Evolutionary conservation across 768 basidiomycete genomes (phyloP).

Genomic region (Phlebiopsis flavidoalba): DNA sequence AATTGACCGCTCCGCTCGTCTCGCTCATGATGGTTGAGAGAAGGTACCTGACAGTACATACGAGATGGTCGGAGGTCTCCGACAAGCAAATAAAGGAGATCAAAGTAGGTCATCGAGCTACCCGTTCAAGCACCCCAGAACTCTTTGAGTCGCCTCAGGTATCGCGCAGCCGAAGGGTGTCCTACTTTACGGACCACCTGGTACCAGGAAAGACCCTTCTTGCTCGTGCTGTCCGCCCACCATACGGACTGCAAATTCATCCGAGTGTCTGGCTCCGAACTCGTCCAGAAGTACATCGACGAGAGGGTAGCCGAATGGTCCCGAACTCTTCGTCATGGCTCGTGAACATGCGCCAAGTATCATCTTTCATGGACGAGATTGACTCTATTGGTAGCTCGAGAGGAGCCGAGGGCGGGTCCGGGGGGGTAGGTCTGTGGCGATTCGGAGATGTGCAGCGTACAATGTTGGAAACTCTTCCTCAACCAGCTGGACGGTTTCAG

Average conservation of each 20-base stretch:
- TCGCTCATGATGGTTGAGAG: constrained; percentile 92
- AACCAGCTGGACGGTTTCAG: constrained; percentile 66
- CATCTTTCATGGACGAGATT: constrained; percentile 99
- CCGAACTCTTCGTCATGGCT: constrained; percentile 97
- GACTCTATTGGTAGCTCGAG: constrained; percentile 94
- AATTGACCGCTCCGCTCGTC: constrained; percentile 94
- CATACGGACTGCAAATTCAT: constrained; percentile 99
- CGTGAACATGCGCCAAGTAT: constrained; percentile 96
- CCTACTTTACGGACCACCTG: constrained; percentile 91
- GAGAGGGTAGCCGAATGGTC: constrained; percentile 95
- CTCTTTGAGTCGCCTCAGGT: constrained; percentile 92
- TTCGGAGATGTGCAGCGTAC: constrained; percentile 60
- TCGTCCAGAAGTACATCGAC: constrained; percentile 99
- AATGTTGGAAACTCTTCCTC: constrained; percentile 53
- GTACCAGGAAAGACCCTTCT: constrained; percentile 95
- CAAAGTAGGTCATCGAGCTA: constrained; percentile 96
- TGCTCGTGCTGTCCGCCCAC: constrained; percentile 92
- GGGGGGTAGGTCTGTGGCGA: constrained; percentile 28
- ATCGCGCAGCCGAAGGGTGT: constrained; percentile 98
- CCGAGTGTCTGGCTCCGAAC: constrained; percentile 86
- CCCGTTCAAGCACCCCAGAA: constrained; percentile 97
- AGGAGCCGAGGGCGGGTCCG: constrained; percentile 70
- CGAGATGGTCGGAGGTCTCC: constrained; percentile 98
- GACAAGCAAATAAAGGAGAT: constrained; percentile 99
- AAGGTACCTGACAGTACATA: constrained; percentile 99